Base-by-base conservation (phyloP, 2,329 filamentous ascomycete species). In the Fonsecaea erecta region DNA sequence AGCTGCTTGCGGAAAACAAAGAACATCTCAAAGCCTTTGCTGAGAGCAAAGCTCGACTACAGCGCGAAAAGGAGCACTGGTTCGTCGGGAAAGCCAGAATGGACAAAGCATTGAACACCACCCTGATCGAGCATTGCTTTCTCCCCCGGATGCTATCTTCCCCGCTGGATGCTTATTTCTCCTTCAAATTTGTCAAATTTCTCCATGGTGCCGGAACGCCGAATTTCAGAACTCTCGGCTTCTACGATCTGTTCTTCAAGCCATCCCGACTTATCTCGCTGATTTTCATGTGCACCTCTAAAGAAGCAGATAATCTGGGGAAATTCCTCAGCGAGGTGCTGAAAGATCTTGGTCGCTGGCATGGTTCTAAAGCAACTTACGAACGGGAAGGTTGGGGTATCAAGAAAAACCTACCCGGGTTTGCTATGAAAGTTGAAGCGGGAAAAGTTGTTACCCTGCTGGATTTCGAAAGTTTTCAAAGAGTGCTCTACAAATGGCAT, bases 291-390 rank as follows among this genome's bases (percentile, higher is more conserved):
- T 96, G 91, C 75, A 96, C 93, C 0, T 89, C 94, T 26, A 89
- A 92, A 62, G 96, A 99, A 77, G 92, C 93, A 0, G 92, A 97
- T 75, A 92, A 96, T 71, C 81, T 99, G n/a, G 95, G 93, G 12
- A 90, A 91, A 26, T 98, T 99, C 77, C 79, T 99, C 61, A 92
- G 90, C 73, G 88, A 94, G 67, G 82, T 95, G 1, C 80, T 99
- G 11, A 86, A 88, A 65, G 92, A 97, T 70, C 83, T 99, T 18
- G 85, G 88, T 7, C 82, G 84, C 58, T 99, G 96, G 95, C 95
- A 98, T 77, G 85, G 86, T 26, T 89, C 92, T 74, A 89, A 90
- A 73, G 77, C 82, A 5, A 80, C 85, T 0, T 99, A 95, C 75
- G 91, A 96, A 74, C 92, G 90, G 73, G 91, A 96, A 74, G 94